Conservation (phyloP, 805 yeast genomes). For the Hanseniaspora nectarophila region DNA sequence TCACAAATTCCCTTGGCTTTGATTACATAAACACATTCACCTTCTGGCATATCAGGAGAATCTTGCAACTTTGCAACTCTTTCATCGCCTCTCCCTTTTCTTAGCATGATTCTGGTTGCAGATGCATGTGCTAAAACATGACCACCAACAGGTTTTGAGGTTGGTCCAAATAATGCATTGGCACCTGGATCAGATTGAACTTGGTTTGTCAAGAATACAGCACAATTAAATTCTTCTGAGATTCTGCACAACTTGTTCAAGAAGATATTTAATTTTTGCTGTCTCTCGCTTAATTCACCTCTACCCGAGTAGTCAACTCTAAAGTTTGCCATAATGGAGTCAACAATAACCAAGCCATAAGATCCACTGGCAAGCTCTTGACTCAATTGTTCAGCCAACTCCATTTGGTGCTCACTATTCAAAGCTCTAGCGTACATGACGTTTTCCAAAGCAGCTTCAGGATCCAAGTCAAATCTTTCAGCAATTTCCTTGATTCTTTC, state of each 20-base stretch:
- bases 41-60: constrained; percentile 92
- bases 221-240: constrained; percentile 96
- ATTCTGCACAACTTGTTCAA: constrained; percentile 83
- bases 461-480: constrained; percentile 78
- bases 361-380: constrained; percentile 92
- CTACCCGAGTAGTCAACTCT: constrained; percentile 92
- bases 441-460: constrained; percentile 84
- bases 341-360: constrained; percentile 79
- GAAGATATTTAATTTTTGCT: constrained; percentile 82
- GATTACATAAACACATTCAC: constrained; percentile 88
- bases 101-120: constrained; percentile 80
- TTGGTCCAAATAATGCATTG: constrained; percentile 64
- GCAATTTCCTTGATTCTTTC: constrained; percentile 81
- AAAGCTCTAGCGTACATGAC: constrained; percentile 96
- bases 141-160: constrained; percentile 98
- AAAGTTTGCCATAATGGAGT: constrained; percentile 91
- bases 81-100: constrained; percentile 83
- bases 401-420: constrained; percentile 91
- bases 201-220: constrained; percentile 89
- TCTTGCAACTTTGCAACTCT: constrained; percentile 91
- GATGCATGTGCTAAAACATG: constrained; percentile 94
- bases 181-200: constrained; percentile 92
- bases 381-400: constrained; percentile 77
- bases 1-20: constrained; percentile 96
- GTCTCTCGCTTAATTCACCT: constrained; percentile 91